These are phyloP conservation scores for Paraphoma chrysanthemicola DNA, from an alignment of 2,329 filamentous ascomycete genomes.

Conservation along the genomic window DNA sequence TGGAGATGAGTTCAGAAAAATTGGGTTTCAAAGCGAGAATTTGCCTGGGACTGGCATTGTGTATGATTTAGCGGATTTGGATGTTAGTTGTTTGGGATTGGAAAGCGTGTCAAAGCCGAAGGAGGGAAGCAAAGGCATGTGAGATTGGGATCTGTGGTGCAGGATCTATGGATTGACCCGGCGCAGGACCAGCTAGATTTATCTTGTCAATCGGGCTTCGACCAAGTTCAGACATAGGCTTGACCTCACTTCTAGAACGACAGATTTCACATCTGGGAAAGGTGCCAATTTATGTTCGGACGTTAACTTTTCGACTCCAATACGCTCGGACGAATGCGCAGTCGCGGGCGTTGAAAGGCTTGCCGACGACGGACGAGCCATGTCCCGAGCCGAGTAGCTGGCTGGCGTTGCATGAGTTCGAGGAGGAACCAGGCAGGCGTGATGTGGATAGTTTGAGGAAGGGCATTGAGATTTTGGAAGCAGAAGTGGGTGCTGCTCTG, in stretches of 20 bases:
- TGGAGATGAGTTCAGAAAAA: conserved; percentile 43
- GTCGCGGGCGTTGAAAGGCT: conserved; percentile 35
- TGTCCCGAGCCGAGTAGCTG: conserved; percentile 32
- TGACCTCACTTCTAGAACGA: conserved; percentile 21
- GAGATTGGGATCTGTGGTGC: neutral
- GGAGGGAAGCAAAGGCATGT: neutral
- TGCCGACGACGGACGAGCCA: conserved; percentile 30
- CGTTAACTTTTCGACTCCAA: conserved; percentile 28
- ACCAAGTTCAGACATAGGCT: conserved; percentile 2
- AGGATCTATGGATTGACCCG: neutral
- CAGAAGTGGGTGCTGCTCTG: conserved; percentile 23
- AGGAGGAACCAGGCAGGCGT: conserved; percentile 9
- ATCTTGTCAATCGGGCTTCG: conserved; percentile 26
- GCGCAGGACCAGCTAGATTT: conserved; percentile 17
- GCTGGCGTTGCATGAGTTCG: conserved; percentile 38
- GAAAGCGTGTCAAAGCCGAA: conserved; percentile 2
- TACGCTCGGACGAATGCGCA: conserved; percentile 41
- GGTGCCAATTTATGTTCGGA: conserved; percentile 27
- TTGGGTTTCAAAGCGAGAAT: conserved; percentile 42
- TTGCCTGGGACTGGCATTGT: conserved; percentile 32
- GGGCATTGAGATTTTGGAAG: conserved; percentile 20
- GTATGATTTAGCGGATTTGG: conserved; percentile 41
- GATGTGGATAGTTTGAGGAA: conserved; percentile 7
- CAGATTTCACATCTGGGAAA: conserved; percentile 20
- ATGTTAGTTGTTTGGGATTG: conserved; percentile 32